Evolutionary conservation across 768 basidiomycete species (phyloP).

Genomic region (Austroboletus festivus): DNA sequence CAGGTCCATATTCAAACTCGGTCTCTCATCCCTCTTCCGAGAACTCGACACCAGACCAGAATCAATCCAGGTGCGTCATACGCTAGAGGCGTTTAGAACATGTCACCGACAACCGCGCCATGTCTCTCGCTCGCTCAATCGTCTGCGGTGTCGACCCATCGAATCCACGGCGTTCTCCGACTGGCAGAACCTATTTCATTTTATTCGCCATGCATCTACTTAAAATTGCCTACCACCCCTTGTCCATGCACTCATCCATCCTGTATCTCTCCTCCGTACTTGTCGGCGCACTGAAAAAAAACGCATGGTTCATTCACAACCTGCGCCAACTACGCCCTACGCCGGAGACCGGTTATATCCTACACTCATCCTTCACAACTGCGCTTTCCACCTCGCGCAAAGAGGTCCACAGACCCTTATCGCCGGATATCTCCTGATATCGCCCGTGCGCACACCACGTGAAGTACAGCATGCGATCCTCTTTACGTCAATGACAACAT

Average conservation of each 20-base stretch:
- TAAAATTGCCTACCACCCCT: constrained; percentile 31
- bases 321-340: no score
- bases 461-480: constrained; percentile 19
- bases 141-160: no score
- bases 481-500: constrained; percentile 30
- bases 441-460: constrained; percentile 14
- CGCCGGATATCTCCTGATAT: constrained; percentile 26
- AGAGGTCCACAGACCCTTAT: constrained; percentile 28
- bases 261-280: constrained; percentile 15
- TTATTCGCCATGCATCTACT: constrained; percentile 22
- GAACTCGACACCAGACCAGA: no score
- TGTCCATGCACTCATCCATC: constrained; percentile 19
- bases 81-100: no score
- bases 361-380: neutral
- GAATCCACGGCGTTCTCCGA: constrained; percentile 23
- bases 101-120: no score
- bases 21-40: no score
- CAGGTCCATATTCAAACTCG: no score
- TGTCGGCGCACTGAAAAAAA: constrained; percentile 16
- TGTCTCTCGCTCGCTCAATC: no score
- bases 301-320: no score
- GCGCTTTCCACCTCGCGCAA: neutral
- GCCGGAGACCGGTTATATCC: neutral
- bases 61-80: no score
- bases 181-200: constrained; percentile 28